Conservation (phyloP, 306 rosid species). For the Aeschynomene evenia region DNA sequence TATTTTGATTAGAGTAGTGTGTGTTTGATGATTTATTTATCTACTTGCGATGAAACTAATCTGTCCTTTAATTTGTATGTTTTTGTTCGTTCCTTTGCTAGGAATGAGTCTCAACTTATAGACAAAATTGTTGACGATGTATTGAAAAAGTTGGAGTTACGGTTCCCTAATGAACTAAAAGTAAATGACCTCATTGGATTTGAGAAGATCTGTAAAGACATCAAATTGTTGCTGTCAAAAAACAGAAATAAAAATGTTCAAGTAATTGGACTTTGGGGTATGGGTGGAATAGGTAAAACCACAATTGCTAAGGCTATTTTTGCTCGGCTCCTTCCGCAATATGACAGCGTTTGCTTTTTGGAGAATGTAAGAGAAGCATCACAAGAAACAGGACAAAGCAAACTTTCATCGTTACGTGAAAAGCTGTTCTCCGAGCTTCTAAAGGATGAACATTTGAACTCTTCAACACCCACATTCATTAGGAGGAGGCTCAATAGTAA, state of each 20-base stretch:
- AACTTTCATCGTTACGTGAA: background rate
- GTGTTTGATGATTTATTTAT: too few species aligned
- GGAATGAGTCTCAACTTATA: background rate
- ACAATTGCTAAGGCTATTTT: background rate
- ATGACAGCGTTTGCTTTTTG: background rate
- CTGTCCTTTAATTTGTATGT: background rate
- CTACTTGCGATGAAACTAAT: background rate
- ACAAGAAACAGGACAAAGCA: background rate
- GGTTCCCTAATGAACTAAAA: background rate
- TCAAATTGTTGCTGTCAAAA: background rate
- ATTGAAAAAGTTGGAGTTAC: background rate
- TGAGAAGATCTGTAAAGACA: background rate
- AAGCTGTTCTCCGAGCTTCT: background rate
- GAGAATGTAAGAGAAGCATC: constrained; percentile 11
- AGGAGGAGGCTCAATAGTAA: background rate
- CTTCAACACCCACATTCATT: background rate
- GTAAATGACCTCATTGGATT: constrained; percentile 2
- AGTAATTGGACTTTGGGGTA: constrained; percentile 30
- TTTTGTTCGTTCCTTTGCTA: background rate
- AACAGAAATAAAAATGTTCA: background rate
- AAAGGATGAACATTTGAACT: background rate
- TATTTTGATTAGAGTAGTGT: background rate
- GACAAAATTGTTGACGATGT: background rate
- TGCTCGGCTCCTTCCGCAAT: background rate
- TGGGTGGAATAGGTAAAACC: background rate